Evolutionary conservation across 108 stramenopile species (phyloP), one percentile per base, ranked within the genome.

Genomic region (Nannochloropsis granulata): DNA sequence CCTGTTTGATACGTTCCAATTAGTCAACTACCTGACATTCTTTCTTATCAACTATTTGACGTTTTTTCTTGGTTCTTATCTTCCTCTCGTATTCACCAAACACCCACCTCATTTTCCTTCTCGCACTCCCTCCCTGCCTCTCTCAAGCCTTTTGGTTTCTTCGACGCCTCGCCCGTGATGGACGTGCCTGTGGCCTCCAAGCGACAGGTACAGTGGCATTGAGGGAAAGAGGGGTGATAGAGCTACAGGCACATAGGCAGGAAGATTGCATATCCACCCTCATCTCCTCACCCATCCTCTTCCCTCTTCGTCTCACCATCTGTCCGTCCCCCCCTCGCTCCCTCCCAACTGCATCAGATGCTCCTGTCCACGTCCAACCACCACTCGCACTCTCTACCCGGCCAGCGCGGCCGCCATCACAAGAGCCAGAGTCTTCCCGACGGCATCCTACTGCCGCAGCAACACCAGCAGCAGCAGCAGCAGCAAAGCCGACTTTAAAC

Each of bases 91-190:
- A n/a, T n/a, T n/a, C n/a, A n/a, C n/a, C n/a, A n/a, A n/a, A n/a
- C n/a, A n/a, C n/a, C n/a, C n/a, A n/a, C n/a, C n/a, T n/a, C n/a
- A n/a, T n/a, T n/a, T n/a, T n/a, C n/a, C n/a, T n/a, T n/a, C n/a
- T n/a, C n/a, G n/a, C n/a, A n/a, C n/a, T n/a, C n/a, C n/a, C n/a
- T 46, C 16, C 0, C 45, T 46, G 0, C 0, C 45, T 46, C 45
- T 16, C 21, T 82, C 13, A 42, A 23, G 44, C 82, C 82, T 25
- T 82, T 56, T 82, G 82, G 82, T 23, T 82, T 82, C 46, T 82
- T 82, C 44, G 82, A 82, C 44, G 43, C n/a, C 44, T 82, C 82
- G 44, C 82, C 82, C 42, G 82, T 25, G 42, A 42, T 82, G 82
- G 82, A 82, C 44, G 44, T 82, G 0, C 45, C 45, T 16, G 45